Evolutionary conservation across 768 basidiomycete genomes (phyloP).

Genomic region (Cubamyces lactineus): DNA sequence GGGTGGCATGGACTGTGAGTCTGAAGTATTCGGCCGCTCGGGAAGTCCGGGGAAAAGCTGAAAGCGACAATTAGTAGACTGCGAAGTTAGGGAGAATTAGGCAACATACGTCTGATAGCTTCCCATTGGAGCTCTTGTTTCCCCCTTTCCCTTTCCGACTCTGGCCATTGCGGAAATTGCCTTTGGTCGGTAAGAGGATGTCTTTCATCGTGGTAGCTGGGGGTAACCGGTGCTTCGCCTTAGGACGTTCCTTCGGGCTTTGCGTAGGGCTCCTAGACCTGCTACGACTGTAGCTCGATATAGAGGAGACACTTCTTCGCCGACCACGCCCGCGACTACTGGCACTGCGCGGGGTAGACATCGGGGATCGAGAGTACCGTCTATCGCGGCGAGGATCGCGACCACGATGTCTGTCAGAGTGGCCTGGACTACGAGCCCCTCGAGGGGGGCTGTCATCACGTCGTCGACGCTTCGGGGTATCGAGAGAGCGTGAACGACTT

Average conservation of each 20-base stretch:
- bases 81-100: too few species aligned
- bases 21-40: conserved; percentile 1
- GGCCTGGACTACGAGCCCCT: conserved; percentile 50
- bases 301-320: conserved; percentile 55
- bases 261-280: conserved; percentile 48
- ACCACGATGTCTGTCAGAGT: conserved; percentile 44
- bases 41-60: conserved; percentile 22
- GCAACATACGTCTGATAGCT: conserved; percentile 24
- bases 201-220: conserved; percentile 44
- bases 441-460: conserved; percentile 52
- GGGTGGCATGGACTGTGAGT: conserved; percentile 13
- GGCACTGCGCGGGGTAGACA: conserved; percentile 32
- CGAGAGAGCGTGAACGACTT: conserved; percentile 65
- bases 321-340: conserved; percentile 44
- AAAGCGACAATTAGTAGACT: not conserved
- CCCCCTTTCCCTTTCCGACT: conserved; percentile 16
- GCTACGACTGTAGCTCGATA: conserved; percentile 58
- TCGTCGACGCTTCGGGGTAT: conserved; percentile 60
- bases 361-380: conserved; percentile 35
- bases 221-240: conserved; percentile 68
- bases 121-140: conserved; percentile 21
- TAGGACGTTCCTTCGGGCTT: conserved; percentile 56
- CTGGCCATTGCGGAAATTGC: conserved; percentile 21
- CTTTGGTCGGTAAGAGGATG: conserved; percentile 26
- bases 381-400: conserved; percentile 40